Percentiles rank a stretch among this genome's conserved stretches.
Evolutionary conservation across 1,139 yeast species (phyloP).

Genomic region (Suhomyces guaymorum): DNA sequence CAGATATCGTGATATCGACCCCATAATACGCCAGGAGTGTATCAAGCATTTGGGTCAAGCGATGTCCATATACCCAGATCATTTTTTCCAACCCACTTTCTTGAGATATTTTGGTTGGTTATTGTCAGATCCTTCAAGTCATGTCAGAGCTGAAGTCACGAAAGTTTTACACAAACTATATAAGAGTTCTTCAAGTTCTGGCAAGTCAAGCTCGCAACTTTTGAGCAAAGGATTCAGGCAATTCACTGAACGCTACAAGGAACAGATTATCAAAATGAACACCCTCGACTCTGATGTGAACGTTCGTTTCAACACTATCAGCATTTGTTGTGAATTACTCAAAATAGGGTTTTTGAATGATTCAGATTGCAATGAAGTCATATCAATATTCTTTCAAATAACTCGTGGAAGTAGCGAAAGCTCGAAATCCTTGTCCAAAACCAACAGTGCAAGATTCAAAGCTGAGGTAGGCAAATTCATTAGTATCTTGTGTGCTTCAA

Average conservation of each 20-base stretch:
- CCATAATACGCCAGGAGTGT: slow-evolving; percentile 69
- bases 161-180: slow-evolving; percentile 55
- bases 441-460: slow-evolving; percentile 33
- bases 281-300: slow-evolving; percentile 35
- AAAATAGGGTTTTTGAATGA: slow-evolving; percentile 65
- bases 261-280: slow-evolving; percentile 62
- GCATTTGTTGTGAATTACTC: slow-evolving; percentile 56
- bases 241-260: slow-evolving; percentile 70
- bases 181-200: slow-evolving; percentile 25
- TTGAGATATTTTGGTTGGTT: slow-evolving; percentile 84
- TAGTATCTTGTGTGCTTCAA: slow-evolving; percentile 22
- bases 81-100: slow-evolving; percentile 67
- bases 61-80: slow-evolving; percentile 70
- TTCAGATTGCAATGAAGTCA: slow-evolving; percentile 45
- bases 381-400: slow-evolving; percentile 45
- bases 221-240: slow-evolving; percentile 55
- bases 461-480: slow-evolving; percentile 36
- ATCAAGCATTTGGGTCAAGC: slow-evolving; percentile 61
- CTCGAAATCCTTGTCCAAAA: slow-evolving; percentile 9
- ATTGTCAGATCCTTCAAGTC: slow-evolving; percentile 63
- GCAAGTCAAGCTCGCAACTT: slow-evolving; percentile 11
- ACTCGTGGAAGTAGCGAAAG: slow-evolving; percentile 23
- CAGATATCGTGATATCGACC: slow-evolving; percentile 81
- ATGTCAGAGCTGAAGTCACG: slow-evolving; percentile 67
- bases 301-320: slow-evolving; percentile 55